phyloP scores from a whole-genome alignment of 2,329 filamentous ascomycete genomes.

The Ascochyta pisi region DNA sequence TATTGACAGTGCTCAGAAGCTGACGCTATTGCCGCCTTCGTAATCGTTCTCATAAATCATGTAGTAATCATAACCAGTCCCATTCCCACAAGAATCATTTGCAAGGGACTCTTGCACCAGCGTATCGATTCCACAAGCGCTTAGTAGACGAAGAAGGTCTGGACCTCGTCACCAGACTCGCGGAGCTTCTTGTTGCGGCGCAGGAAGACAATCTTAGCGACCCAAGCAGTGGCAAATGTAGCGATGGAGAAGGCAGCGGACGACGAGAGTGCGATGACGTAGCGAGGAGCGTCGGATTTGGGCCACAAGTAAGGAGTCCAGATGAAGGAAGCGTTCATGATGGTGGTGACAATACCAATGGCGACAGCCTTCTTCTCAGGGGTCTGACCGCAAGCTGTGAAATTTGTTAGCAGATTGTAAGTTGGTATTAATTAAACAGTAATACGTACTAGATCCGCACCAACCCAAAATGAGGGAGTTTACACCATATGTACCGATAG shows the following conservation, averaged over 20 bases:
- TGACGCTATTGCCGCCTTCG: background rate
- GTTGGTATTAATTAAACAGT: background rate
- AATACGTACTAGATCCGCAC: constrained; percentile 44
- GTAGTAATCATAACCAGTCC: background rate
- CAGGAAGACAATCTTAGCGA: constrained; percentile 40
- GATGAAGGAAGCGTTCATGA: constrained; percentile 53
- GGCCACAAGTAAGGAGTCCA: constrained; percentile 49
- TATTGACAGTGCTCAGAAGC: background rate
- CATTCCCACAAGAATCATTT: background rate
- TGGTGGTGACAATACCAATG: constrained; percentile 54
- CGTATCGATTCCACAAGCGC: background rate
- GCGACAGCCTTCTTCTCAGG: constrained; percentile 56
- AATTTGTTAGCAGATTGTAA: background rate
- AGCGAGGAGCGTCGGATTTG: constrained; percentile 39
- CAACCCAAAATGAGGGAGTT: constrained; percentile 56
- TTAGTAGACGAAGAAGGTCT: constrained; percentile 44
- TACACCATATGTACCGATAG: constrained; percentile 46
- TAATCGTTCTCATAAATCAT: constrained; percentile 8
- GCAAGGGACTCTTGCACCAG: background rate
- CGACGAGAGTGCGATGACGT: constrained; percentile 40
- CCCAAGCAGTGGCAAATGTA: constrained; percentile 40
- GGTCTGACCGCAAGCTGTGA: constrained; percentile 51
- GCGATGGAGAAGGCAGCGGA: constrained; percentile 44
- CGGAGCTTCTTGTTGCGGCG: constrained; percentile 44
- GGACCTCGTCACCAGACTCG: constrained; percentile 32